Conservation (phyloP, 1,284 basidiomycete species). For the Cutaneotrichosporon sp. region DNA sequence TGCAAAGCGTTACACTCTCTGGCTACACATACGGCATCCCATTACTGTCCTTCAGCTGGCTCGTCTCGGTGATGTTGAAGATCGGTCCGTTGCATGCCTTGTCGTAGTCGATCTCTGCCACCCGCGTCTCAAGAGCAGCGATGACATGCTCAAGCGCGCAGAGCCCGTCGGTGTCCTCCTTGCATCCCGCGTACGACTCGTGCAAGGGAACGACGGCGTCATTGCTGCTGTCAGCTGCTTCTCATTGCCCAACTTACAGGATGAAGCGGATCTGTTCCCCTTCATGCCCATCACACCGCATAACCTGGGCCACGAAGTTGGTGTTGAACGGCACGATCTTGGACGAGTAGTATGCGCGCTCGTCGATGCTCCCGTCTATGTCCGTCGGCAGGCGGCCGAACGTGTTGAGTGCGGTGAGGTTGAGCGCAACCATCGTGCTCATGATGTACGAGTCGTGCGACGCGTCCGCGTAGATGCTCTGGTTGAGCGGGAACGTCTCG, state of each 20-base stretch:
- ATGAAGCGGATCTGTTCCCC: slow-evolving; percentile 51
- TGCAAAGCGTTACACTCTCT: too few species aligned
- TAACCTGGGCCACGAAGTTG: slow-evolving; percentile 44
- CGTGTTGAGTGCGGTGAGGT: slow-evolving; percentile 59
- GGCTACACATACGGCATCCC: slow-evolving; percentile 4
- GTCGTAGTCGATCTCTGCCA: slow-evolving; percentile 69
- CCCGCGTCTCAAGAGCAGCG: slow-evolving; percentile 65
- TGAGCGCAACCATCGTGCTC: slow-evolving; percentile 73
- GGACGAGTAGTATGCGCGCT: slow-evolving; percentile 63
- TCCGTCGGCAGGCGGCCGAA: slow-evolving; percentile 28
- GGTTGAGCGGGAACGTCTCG: slow-evolving; percentile 74
- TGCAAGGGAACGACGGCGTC: slow-evolving; percentile 83
- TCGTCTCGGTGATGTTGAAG: slow-evolving; percentile 8
- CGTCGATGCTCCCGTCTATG: background rate
- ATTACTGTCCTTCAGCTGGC: slow-evolving; percentile 4
- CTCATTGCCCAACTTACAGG: slow-evolving; percentile 26
- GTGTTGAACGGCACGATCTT: slow-evolving; percentile 75
- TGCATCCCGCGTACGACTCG: slow-evolving; percentile 68
- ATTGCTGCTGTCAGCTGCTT: slow-evolving; percentile 56
- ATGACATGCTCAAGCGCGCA: slow-evolving; percentile 78
- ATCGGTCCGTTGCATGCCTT: slow-evolving; percentile 61
- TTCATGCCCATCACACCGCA: slow-evolving; percentile 36
- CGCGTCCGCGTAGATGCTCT: slow-evolving; percentile 67
- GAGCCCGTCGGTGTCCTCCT: slow-evolving; percentile 68
- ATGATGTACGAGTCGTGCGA: slow-evolving; percentile 66